Conservation (phyloP, 1,284 basidiomycete genomes). For the Marasmius oreades region DNA sequence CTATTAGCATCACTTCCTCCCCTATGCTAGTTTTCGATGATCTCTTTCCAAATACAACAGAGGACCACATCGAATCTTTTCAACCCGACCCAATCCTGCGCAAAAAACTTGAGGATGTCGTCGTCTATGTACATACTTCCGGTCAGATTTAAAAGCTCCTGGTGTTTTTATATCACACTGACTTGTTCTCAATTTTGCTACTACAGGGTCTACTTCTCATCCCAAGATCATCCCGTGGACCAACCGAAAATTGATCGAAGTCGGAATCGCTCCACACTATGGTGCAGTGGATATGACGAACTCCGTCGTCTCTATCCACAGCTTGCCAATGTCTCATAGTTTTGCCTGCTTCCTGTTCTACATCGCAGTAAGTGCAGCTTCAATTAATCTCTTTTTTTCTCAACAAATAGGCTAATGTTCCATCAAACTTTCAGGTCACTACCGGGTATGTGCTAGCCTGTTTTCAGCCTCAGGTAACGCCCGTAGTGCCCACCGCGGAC, state of each 20-base stretch:
- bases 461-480: neutral
- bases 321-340: neutral
- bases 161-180: no score
- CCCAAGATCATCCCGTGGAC: neutral
- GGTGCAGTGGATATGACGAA: neutral
- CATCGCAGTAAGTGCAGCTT: neutral
- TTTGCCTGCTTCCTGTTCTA: neutral
- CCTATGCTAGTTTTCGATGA: no score
- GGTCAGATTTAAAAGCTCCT: no score
- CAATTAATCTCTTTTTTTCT: neutral
- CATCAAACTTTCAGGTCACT: neutral
- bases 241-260: neutral
- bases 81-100: no score
- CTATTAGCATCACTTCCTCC: no score
- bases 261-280: neutral
- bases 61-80: no score
- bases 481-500: neutral
- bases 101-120: no score
- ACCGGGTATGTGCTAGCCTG: neutral
- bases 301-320: neutral
- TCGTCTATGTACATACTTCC: no score
- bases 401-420: neutral
- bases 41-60: no score
- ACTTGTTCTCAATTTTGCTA: no score
- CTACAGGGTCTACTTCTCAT: neutral